These are phyloP conservation scores for Filobasidium wieringae DNA, from an alignment of 768 basidiomycete species.

Conservation along the genomic window DNA sequence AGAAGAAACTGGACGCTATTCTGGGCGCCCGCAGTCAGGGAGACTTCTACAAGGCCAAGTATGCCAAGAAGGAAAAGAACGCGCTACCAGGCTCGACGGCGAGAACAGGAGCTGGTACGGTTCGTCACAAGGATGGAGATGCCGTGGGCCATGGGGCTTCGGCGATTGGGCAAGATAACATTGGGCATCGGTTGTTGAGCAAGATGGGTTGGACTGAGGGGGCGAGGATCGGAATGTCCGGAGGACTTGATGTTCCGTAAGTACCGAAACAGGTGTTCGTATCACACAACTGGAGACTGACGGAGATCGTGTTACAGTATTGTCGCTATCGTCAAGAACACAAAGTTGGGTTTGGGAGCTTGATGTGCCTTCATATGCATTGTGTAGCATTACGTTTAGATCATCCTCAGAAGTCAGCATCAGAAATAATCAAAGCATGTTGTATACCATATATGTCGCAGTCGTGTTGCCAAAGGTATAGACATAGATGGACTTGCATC, in stretches of 20 bases:
- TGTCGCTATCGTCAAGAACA: slow-evolving; percentile 71
- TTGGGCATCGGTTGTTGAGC: slow-evolving; percentile 77
- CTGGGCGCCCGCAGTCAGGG: slow-evolving; percentile 29
- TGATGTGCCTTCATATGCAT: too few relatives aligned
- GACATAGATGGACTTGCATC: too few relatives aligned
- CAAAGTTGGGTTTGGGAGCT: slow-evolving; percentile 75
- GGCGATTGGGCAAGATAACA: slow-evolving; percentile 63
- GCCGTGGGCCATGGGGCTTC: slow-evolving; percentile 75
- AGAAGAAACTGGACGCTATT: slow-evolving; percentile 49
- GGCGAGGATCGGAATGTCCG: slow-evolving; percentile 53
- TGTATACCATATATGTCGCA: too few relatives aligned
- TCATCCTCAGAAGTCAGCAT: too few relatives aligned
- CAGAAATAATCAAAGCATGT: too few relatives aligned
- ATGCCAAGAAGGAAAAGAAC: slow-evolving; percentile 35
- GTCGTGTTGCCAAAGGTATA: too few relatives aligned
- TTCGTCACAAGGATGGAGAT: slow-evolving; percentile 66
- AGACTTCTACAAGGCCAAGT: slow-evolving; percentile 36
- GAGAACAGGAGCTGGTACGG: slow-evolving; percentile 30
- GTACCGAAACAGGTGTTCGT: slow-evolving; percentile 1
- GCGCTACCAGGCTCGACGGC: slow-evolving; percentile 24
- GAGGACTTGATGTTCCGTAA: slow-evolving; percentile 58
- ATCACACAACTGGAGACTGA: neutral
- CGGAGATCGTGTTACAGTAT: slow-evolving; percentile 37
- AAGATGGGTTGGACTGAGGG: slow-evolving; percentile 89
- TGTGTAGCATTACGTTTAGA: too few relatives aligned